Conservation (phyloP, 208 protist genomes). For the Leishmania mexicana region DNA sequence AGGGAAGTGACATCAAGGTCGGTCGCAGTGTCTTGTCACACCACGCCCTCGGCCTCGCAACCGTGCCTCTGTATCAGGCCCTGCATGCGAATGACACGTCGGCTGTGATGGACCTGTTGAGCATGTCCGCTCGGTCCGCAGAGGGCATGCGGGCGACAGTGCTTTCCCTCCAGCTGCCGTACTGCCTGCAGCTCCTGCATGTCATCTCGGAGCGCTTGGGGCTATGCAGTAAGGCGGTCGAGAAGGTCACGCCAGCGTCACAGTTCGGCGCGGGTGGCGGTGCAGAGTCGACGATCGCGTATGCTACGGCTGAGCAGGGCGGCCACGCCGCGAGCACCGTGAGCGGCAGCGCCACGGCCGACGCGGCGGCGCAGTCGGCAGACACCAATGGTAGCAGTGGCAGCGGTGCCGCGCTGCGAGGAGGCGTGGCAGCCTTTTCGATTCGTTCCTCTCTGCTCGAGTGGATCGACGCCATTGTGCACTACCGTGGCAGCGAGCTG, state of each 20-base stretch:
- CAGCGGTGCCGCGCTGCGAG: slow-evolving; percentile 30
- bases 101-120: slow-evolving; percentile 84
- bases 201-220: slow-evolving; percentile 70
- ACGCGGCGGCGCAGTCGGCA: background rate
- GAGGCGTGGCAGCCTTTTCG: slow-evolving; percentile 43
- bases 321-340: background rate
- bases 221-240: slow-evolving; percentile 34
- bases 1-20: background rate
- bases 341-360: background rate
- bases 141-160: slow-evolving; percentile 70
- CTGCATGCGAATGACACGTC: slow-evolving; percentile 79
- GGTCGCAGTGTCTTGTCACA: slow-evolving; percentile 28
- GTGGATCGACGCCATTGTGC: slow-evolving; percentile 81
- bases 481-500: slow-evolving; percentile 82
- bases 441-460: slow-evolving; percentile 68
- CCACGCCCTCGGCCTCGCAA: slow-evolving; percentile 74
- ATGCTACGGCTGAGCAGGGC: background rate
- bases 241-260: slow-evolving; percentile 9
- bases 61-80: slow-evolving; percentile 84
- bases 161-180: slow-evolving; percentile 70
- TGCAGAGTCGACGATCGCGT: background rate
- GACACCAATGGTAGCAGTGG: background rate
- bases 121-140: slow-evolving; percentile 50
- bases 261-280: background rate
- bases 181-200: slow-evolving; percentile 74